Evolutionary conservation across 1,284 basidiomycete species (phyloP), one percentile per base, ranked within the genome.

Genomic region (Cutaneotrichosporon sp.): DNA sequence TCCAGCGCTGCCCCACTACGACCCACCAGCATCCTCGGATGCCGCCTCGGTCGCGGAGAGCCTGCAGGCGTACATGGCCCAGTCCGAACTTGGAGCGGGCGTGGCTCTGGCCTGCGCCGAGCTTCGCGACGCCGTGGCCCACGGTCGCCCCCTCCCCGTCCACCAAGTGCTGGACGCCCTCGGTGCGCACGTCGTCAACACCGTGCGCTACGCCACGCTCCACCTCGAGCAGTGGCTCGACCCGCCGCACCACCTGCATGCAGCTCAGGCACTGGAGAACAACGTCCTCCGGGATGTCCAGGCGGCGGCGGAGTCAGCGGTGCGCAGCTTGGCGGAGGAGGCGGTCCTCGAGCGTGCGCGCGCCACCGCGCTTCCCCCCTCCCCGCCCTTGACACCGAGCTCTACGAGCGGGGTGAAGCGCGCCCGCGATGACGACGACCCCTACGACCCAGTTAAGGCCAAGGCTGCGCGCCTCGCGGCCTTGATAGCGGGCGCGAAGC

Each of bases 81-180:
- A 36, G 16, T 51, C 62, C 16, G 27, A 60, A 1, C 36, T 68
- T 27, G 42, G 38, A 3, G 27, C 24, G 7, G 54, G 59, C 31
- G 22, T 68, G 5, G 56, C 59, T 0, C 59, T 64, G 6, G 54
- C 55, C 1, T 36, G 67, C 25, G 66, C 64, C 0, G 68, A 68
- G 0, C 50, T 74, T 14, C 64, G 67, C 1, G 68, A 69, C 46
- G 64, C 65, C 2, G 66, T 64, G 3, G 22, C 58, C 1, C 33
- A 58, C 7, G 61, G 63, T 1, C 60, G 58, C 63, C 64, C 67
- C 2, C 55, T 71, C 4, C 70, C 69, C 2, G 61, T 73, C 20
- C 49, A 61, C 16, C 55, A 60, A 3, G 63, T 69, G 2, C 65
- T 74, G 2, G 59, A 62, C 45, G 63, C 64, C 2, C 51, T 74